Percentiles rank a stretch among this genome's conserved stretches.
Evolutionary conservation across 2,329 filamentous ascomycete genomes (phyloP).

Genomic region (Alternaria sp.): DNA sequence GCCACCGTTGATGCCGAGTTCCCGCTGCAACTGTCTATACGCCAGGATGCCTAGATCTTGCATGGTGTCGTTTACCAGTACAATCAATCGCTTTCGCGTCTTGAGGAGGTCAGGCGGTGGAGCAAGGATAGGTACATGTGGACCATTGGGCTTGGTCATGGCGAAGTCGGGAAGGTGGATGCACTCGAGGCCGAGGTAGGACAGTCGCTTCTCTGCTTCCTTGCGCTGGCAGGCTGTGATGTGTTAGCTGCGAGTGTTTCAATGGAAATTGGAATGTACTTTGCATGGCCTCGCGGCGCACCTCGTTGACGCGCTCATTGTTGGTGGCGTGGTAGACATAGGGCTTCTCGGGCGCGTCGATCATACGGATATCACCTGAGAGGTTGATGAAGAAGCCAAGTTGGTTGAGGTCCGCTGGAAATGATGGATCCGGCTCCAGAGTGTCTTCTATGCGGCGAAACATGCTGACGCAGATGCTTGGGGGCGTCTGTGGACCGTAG

Average conservation of each 20-base stretch:
- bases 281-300: constrained; percentile 73
- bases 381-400: constrained; percentile 84
- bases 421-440: constrained; percentile 71
- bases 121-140: constrained; percentile 73
- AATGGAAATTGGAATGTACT: constrained; percentile 52
- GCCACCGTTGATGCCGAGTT: constrained; percentile 72
- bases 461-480: constrained; percentile 59
- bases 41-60: constrained; percentile 80
- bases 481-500: background rate
- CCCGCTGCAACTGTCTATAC: constrained; percentile 68
- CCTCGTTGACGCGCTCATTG: constrained; percentile 77
- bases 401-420: constrained; percentile 67
- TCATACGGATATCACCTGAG: constrained; percentile 74
- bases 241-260: constrained; percentile 9
- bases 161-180: constrained; percentile 67
- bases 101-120: constrained; percentile 60
- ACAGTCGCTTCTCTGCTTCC: constrained; percentile 68
- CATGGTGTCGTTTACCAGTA: constrained; percentile 79
- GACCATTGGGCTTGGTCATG: constrained; percentile 47
- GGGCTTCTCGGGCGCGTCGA: constrained; percentile 69
- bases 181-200: constrained; percentile 64
- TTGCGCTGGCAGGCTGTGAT: constrained; percentile 65
- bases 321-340: constrained; percentile 77
- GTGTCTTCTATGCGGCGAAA: constrained; percentile 73
- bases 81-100: constrained; percentile 66